A percentile compares a stretch with the other conserved stretches of the same genome.
phyloP scores from a whole-genome alignment of 306 rosid species.

The Senna tora region DNA sequence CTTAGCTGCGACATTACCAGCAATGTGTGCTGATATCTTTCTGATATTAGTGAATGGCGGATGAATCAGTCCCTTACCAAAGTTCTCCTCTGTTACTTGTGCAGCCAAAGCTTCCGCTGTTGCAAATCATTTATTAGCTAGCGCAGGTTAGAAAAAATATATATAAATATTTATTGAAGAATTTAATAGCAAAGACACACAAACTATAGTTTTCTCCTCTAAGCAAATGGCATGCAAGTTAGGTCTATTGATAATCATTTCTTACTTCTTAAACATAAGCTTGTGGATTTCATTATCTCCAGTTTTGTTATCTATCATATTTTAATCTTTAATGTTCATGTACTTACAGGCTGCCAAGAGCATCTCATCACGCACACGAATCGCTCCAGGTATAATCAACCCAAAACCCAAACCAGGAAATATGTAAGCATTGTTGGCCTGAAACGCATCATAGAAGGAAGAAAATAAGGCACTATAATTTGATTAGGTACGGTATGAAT shows the following conservation, averaged over 20 bases:
- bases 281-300: background rate
- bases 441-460: conserved; percentile 34
- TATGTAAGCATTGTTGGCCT: conserved; percentile 96
- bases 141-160: too few relatives aligned
- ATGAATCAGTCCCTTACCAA: conserved; percentile 78
- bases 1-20: conserved; percentile 84
- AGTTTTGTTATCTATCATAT: background rate
- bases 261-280: background rate
- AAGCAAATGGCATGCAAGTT: too few relatives aligned
- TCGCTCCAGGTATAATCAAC: conserved; percentile 88
- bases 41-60: conserved; percentile 93
- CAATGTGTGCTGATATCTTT: conserved; percentile 90
- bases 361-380: conserved; percentile 88
- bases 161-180: background rate
- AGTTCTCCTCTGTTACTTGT: conserved; percentile 73
- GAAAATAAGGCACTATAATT: conserved; percentile 38
- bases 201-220: too few relatives aligned
- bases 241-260: background rate
- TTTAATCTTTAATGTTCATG: conserved; percentile 17
- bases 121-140: background rate
- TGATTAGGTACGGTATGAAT: conserved; percentile 10
- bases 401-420: conserved; percentile 95
- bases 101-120: conserved; percentile 93
- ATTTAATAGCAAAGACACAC: too few relatives aligned
- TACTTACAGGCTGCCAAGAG: conserved; percentile 93